These are phyloP conservation scores for Cicer chorassanicum DNA, from an alignment of 306 rosid genomes.

Conservation along the genomic window DNA sequence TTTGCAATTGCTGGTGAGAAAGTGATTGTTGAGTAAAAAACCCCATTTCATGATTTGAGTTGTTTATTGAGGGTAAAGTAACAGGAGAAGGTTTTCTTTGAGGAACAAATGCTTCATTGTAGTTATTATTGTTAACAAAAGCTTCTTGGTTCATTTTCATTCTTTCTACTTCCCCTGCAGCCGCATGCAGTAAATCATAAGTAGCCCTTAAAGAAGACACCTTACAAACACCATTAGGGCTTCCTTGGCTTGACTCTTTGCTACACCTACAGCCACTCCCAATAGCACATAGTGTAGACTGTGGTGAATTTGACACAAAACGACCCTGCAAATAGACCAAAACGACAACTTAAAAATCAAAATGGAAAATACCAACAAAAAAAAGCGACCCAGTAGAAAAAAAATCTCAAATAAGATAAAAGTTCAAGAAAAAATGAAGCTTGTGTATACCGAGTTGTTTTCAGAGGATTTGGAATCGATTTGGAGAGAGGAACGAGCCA, in stretches of 20 bases:
- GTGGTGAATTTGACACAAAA: conserved; percentile 67
- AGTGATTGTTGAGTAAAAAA: conserved; percentile 49
- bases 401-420: neutral
- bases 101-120: conserved; percentile 15
- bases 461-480: conserved; percentile 24
- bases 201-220: conserved; percentile 56
- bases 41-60: conserved; percentile 42
- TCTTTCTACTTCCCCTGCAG: conserved; percentile 86
- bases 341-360: neutral
- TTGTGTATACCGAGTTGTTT: conserved; percentile 47
- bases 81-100: conserved; percentile 48
- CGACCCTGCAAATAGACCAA: conserved; percentile 41
- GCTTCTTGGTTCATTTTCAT: conserved; percentile 56
- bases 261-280: conserved; percentile 58
- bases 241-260: conserved; percentile 63
- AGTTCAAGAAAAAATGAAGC: too few relatives aligned
- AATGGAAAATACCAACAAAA: neutral
- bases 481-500: conserved; percentile 58
- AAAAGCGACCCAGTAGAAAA: conserved; percentile 10
- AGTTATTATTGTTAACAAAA: conserved; percentile 27
- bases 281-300: conserved; percentile 65
- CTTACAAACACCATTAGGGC: conserved; percentile 59
- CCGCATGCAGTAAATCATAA: conserved; percentile 81
- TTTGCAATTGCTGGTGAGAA: conserved; percentile 64
- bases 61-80: conserved; percentile 35